Conservation (phyloP, 179 eudicot species). For the Silene coronaria region DNA sequence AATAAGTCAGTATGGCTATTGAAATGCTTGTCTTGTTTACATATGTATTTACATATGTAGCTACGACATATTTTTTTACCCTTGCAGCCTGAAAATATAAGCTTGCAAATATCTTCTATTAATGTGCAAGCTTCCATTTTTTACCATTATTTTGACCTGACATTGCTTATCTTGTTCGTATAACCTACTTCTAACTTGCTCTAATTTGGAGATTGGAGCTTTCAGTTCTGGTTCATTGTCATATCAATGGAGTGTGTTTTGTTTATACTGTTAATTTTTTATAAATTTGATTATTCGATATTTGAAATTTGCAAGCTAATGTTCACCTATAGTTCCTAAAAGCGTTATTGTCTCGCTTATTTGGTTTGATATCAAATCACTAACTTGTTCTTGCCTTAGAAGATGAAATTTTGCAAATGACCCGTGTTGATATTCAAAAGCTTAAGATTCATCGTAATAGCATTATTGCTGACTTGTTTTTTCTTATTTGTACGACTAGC, state of each 20-base stretch:
- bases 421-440: background rate
- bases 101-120: background rate
- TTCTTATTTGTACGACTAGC: background rate
- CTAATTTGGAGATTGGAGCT: background rate
- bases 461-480: background rate
- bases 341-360: background rate
- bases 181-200: background rate
- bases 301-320: no score
- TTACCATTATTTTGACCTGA: background rate
- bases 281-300: no score
- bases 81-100: background rate
- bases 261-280: no score
- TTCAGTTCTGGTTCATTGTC: background rate
- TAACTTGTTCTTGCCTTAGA: conserved; percentile 1
- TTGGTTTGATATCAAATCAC: background rate
- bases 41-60: no score
- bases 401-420: background rate
- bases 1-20: background rate
- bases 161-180: no score
- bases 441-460: background rate
- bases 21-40: background rate
- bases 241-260: background rate
- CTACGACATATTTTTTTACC: no score
- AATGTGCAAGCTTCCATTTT: background rate
- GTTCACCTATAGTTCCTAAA: no score